These are phyloP conservation scores for Barbatosphaeria neglecta DNA, from an alignment of 495 filamentous ascomycete species.

Conservation along the genomic window DNA sequence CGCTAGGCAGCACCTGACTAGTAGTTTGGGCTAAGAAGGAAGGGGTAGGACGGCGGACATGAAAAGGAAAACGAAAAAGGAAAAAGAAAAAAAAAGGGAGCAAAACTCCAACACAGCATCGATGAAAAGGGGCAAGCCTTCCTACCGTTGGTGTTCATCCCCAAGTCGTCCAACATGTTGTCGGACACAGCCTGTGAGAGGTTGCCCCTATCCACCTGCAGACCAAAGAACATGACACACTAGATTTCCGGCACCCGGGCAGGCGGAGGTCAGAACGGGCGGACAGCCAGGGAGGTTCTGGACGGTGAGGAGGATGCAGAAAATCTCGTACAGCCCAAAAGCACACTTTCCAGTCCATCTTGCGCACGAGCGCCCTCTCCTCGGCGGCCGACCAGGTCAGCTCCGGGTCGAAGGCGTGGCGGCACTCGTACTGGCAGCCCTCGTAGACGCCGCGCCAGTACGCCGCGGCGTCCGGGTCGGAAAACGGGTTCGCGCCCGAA, in stretches of 20 bases:
- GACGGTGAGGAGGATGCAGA: not conserved
- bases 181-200: constrained; percentile 19
- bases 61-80: too few species aligned
- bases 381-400: constrained; percentile 41
- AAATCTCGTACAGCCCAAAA: constrained; percentile 4
- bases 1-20: too few species aligned
- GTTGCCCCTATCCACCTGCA: constrained; percentile 15
- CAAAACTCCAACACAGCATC: too few species aligned
- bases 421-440: constrained; percentile 30
- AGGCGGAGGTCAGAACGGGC: not conserved
- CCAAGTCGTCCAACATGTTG: constrained; percentile 22
- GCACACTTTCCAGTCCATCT: constrained; percentile 16
- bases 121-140: not conserved
- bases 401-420: constrained; percentile 39
- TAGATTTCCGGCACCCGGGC: too few species aligned
- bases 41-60: too few species aligned
- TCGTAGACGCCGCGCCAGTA: not conserved
- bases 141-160: constrained; percentile 8
- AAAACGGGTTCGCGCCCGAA: not conserved
- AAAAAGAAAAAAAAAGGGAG: too few species aligned
- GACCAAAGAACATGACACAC: constrained; percentile 12
- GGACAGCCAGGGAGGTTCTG: too few species aligned
- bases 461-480: not conserved
- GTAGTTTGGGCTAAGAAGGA: too few species aligned
- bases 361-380: constrained; percentile 22